Base-by-base conservation (phyloP, 768 basidiomycete species). In the Cystobasidium ongulense region DNA sequence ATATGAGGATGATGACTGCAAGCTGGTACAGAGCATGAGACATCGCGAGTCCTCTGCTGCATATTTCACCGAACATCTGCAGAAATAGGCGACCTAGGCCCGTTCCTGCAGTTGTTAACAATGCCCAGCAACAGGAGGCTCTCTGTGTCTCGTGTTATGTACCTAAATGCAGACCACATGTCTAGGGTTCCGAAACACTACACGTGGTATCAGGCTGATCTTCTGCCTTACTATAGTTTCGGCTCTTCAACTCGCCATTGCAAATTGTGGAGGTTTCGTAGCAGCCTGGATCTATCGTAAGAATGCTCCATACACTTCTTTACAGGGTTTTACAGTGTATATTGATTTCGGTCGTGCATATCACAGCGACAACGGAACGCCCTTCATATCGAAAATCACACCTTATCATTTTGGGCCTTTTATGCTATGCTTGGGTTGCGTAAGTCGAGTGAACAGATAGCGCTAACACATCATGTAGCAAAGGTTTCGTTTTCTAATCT, bases 381-480 rank as follows among this genome's bases (percentile, higher is more conserved):
- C 65, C 65, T 33, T 39, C 65, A 29, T 67, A 67, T 31, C 39
- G 46, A 18, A 67, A 52, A 41, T 50, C 43, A 11, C 65, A 67
- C 50, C 65, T 46, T 53, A 67, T 67, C 41, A 53, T 67, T 18
- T 29, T 67, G 8, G 65, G 65, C 8, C 35, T 67, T 27, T 52
- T 67, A 21, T 67, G 65, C 46, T 67, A 67, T 39, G 65, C 65
- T 29, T 67, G 65, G 65, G 11, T 67, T 53, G 65, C 65, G 65
- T 67, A 27, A 52, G 65, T 67, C 25, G 17, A 64, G 63, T 64
- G 13, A n/a, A 46, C 13, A 46, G n/a, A 13, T 46, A 13, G 43
- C 13, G 43, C 13, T 46, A 13, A 46, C 13, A 46, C 13, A 46
- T 13, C 43, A n/a, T n/a, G 43, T n/a, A 46, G n/a, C 13, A 46